These are phyloP conservation scores for Suillus decipiens DNA, from an alignment of 768 basidiomycete genomes.

Conservation along the genomic window DNA sequence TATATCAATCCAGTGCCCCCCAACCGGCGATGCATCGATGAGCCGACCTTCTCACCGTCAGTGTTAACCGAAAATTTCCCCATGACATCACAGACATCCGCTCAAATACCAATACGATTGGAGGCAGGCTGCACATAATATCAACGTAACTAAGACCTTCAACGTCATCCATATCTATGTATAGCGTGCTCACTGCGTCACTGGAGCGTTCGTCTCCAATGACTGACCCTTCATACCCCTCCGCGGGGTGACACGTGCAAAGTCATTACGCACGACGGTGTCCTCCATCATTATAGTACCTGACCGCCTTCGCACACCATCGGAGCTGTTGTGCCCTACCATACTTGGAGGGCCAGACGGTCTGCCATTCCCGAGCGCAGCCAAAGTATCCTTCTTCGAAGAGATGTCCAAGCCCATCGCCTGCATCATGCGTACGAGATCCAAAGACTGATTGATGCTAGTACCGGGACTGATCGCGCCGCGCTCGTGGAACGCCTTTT, in stretches of 20 bases:
- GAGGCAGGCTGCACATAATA: background rate
- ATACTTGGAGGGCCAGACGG: background rate
- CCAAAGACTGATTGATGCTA: background rate
- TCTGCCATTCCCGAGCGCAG: background rate
- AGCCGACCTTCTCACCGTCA: background rate
- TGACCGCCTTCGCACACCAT: background rate
- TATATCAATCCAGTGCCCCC: no score
- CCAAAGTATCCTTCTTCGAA: background rate
- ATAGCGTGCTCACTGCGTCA: background rate
- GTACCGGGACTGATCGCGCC: background rate
- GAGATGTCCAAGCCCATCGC: conserved; percentile 3
- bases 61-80: background rate
- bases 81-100: background rate
- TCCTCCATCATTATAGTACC: background rate
- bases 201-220: background rate
- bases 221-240: background rate
- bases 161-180: background rate
- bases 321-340: background rate
- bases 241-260: background rate
- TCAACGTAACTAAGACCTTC: background rate
- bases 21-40: background rate
- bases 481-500: conserved; percentile 1
- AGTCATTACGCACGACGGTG: background rate
- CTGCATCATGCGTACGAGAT: conserved; percentile 4
- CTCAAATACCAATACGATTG: no score